Conservation (phyloP, 805 yeast genomes). For the Candida ponderosae region DNA sequence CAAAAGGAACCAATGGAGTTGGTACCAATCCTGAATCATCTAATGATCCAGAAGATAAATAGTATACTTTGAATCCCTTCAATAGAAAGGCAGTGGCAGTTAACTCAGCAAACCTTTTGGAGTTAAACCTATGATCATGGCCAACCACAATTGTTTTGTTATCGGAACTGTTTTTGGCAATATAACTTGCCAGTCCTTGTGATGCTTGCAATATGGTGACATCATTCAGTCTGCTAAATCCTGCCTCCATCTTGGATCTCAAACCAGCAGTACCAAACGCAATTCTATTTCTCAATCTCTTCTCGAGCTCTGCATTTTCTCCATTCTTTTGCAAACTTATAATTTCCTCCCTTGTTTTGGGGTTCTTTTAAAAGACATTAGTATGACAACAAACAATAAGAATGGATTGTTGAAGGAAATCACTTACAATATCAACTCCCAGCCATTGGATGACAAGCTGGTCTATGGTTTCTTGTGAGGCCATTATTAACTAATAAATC, state of each 20-base stretch:
- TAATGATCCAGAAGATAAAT: slow-evolving; percentile 30
- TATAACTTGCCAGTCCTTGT: slow-evolving; percentile 64
- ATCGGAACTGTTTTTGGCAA: slow-evolving; percentile 20
- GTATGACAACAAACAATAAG: slow-evolving; percentile 19
- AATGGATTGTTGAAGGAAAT: not conserved
- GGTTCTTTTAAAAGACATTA: slow-evolving; percentile 19
- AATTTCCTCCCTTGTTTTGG: slow-evolving; percentile 51
- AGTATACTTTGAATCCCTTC: slow-evolving; percentile 64
- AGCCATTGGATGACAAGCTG: slow-evolving; percentile 31
- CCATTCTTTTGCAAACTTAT: slow-evolving; percentile 28
- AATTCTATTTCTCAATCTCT: slow-evolving; percentile 50
- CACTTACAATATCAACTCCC: slow-evolving; percentile 25
- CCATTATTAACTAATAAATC: not conserved
- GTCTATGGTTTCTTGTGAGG: too few relatives aligned
- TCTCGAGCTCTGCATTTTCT: slow-evolving; percentile 38
- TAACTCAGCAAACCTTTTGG: slow-evolving; percentile 69
- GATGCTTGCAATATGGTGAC: slow-evolving; percentile 87
- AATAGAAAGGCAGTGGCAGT: slow-evolving; percentile 68
- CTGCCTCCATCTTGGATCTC: slow-evolving; percentile 83
- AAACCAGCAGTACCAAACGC: slow-evolving; percentile 93
- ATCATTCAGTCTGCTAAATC: slow-evolving; percentile 82
- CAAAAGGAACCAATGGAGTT: slow-evolving; percentile 91
- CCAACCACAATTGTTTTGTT: slow-evolving; percentile 63
- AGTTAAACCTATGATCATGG: slow-evolving; percentile 84
- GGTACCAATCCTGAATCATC: slow-evolving; percentile 39